Evolutionary conservation across 2,329 filamentous ascomycete genomes (phyloP).

Genomic region (Trichoderma sp.): DNA sequence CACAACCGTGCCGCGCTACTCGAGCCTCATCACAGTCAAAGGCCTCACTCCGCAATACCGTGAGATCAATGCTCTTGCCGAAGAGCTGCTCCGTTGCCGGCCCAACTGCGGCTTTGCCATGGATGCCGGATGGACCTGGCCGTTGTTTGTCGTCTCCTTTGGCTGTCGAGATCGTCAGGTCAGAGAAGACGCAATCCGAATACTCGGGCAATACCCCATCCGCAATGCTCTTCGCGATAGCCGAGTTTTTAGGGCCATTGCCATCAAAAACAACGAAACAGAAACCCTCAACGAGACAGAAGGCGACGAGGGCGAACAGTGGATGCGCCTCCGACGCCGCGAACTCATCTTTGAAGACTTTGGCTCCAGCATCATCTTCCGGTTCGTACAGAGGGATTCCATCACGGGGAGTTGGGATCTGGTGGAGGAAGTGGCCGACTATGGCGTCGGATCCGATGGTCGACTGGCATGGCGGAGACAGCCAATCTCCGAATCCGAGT

Average conservation of each 20-base stretch:
- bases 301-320: slow-evolving; percentile 41
- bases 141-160: slow-evolving; percentile 45
- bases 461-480: slow-evolving; percentile 40
- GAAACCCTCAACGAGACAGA: slow-evolving; percentile 39
- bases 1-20: slow-evolving; percentile 42
- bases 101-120: slow-evolving; percentile 47
- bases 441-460: slow-evolving; percentile 36
- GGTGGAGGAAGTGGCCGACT: slow-evolving; percentile 42
- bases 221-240: slow-evolving; percentile 49
- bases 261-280: slow-evolving; percentile 40
- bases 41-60: slow-evolving; percentile 46
- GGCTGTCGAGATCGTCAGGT: slow-evolving; percentile 44
- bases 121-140: slow-evolving; percentile 50
- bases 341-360: slow-evolving; percentile 45
- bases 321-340: slow-evolving; percentile 42
- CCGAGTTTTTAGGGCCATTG: slow-evolving; percentile 44
- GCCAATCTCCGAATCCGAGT: slow-evolving; percentile 40
- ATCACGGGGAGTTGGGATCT: slow-evolving; percentile 40
- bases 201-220: slow-evolving; percentile 45
- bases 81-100: slow-evolving; percentile 40
- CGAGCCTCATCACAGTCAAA: slow-evolving; percentile 40
- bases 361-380: slow-evolving; percentile 41
- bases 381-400: slow-evolving; percentile 38
- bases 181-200: slow-evolving; percentile 43
- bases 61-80: slow-evolving; percentile 44